Percentiles rank a stretch among this genome's conserved stretches.
Evolutionary conservation across 225 moss, liverwort and hornwort species (phyloP).

Genomic region (Anthoceros angustus): DNA sequence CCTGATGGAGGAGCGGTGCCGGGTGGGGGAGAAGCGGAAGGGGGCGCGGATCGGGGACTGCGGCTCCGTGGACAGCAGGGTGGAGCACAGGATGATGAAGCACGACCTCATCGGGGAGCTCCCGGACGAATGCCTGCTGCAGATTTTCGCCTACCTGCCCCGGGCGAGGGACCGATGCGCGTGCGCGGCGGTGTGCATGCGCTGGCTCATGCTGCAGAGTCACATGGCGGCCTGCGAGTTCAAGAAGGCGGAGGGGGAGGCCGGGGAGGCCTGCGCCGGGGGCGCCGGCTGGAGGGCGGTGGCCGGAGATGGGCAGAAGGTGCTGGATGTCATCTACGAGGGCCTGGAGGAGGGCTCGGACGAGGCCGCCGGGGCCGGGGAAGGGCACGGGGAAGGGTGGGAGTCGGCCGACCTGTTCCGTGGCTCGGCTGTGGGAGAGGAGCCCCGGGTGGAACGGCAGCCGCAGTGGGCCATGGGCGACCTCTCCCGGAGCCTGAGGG

Average conservation of each 20-base stretch:
- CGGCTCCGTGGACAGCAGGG: no score
- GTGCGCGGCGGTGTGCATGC: slow-evolving; percentile 48
- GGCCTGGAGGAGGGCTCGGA: slow-evolving; percentile 12
- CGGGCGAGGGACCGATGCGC: slow-evolving; percentile 48
- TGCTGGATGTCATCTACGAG: not conserved
- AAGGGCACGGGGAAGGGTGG: slow-evolving; percentile 14
- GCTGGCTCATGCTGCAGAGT: slow-evolving; percentile 54
- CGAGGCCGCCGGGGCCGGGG: slow-evolving; percentile 10
- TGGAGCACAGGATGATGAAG: slow-evolving; percentile 7
- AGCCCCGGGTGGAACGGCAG: slow-evolving; percentile 36
- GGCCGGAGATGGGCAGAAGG: not conserved
- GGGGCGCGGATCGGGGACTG: no score
- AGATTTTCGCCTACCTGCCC: slow-evolving; percentile 49
- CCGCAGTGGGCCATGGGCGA: slow-evolving; percentile 66
- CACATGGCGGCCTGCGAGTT: slow-evolving; percentile 33
- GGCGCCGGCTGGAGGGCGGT: not conserved
- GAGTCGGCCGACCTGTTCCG: slow-evolving; percentile 14
- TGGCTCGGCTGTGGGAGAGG: slow-evolving; percentile 15
- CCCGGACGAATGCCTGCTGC: slow-evolving; percentile 60
- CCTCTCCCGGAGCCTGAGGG: slow-evolving; percentile 48
- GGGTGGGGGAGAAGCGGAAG: no score
- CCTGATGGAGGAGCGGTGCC: not conserved
- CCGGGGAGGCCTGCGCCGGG: slow-evolving; percentile 12
- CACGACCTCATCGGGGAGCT: slow-evolving; percentile 32
- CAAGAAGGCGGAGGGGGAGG: slow-evolving; percentile 11